Evolutionary conservation across 2,329 filamentous ascomycete species (phyloP).

Genomic region (Pseudomassariella vexata): DNA sequence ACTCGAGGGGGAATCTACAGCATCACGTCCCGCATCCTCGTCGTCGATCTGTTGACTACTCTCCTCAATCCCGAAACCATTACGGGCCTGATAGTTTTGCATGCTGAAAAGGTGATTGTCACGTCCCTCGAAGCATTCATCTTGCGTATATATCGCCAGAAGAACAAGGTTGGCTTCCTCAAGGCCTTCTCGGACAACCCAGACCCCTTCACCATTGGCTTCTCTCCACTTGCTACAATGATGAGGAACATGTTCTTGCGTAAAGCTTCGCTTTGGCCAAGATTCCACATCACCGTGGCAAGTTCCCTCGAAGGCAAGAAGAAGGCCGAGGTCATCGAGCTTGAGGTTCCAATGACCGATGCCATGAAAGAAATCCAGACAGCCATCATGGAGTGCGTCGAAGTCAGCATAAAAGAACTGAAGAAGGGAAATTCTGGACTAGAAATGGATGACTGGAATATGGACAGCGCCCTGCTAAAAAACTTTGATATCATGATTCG

Average conservation of each 20-base stretch:
- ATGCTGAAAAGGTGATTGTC: slow-evolving; percentile 80
- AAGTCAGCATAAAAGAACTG: slow-evolving; percentile 87
- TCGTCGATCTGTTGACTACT: slow-evolving; percentile 85
- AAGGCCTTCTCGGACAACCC: slow-evolving; percentile 95
- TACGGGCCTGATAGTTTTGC: slow-evolving; percentile 80
- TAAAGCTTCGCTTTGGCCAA: slow-evolving; percentile 84
- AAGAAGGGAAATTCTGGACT: slow-evolving; percentile 86
- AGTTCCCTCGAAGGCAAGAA: slow-evolving; percentile 84
- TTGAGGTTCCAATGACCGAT: slow-evolving; percentile 94
- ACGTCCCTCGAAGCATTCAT: slow-evolving; percentile 95
- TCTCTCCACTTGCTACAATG: slow-evolving; percentile 82
- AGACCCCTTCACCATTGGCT: slow-evolving; percentile 83
- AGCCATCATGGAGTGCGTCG: slow-evolving; percentile 91
- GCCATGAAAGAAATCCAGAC: slow-evolving; percentile 91
- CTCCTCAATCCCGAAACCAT: slow-evolving; percentile 78
- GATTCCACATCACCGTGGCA: slow-evolving; percentile 88
- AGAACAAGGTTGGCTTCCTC: slow-evolving; percentile 88
- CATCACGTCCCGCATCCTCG: slow-evolving; percentile 90
- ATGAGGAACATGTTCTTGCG: slow-evolving; percentile 88
- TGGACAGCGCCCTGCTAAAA: slow-evolving; percentile 85
- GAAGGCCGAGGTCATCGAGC: slow-evolving; percentile 93
- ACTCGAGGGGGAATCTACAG: slow-evolving; percentile 84
- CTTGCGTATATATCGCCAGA: slow-evolving; percentile 84
- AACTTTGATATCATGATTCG: slow-evolving; percentile 88
- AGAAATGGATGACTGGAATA: slow-evolving; percentile 95